A percentile compares a stretch with the other conserved stretches of the same genome.
These are phyloP conservation scores for Leishmania braziliensis DNA, from an alignment of 208 protist genomes.

Conservation along the genomic window DNA sequence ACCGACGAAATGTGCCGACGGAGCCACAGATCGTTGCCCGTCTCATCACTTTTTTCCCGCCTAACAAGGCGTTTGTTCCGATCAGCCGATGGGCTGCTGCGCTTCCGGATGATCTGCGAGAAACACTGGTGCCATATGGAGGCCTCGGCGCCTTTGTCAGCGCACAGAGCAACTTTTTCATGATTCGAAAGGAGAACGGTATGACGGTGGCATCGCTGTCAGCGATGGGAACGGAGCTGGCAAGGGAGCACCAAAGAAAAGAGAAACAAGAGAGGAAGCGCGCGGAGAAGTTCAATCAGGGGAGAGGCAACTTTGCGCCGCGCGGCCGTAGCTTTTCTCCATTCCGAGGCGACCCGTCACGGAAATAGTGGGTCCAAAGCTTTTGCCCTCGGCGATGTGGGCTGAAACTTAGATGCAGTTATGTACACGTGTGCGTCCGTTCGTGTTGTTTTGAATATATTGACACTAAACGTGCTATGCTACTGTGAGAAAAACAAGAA, in stretches of 20 bases:
- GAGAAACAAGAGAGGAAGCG: slow-evolving; percentile 45
- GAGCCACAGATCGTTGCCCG: slow-evolving; percentile 73
- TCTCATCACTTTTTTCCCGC: slow-evolving; percentile 59
- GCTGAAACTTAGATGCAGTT: neutral
- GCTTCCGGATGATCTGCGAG: slow-evolving; percentile 67
- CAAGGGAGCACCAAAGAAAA: slow-evolving; percentile 35
- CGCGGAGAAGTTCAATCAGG: slow-evolving; percentile 22
- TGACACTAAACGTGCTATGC: neutral
- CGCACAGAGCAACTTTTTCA: slow-evolving; percentile 77
- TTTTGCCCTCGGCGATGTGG: neutral
- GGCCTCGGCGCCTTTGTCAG: slow-evolving; percentile 56
- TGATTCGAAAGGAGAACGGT: slow-evolving; percentile 64
- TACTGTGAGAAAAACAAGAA: neutral
- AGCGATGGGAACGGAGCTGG: slow-evolving; percentile 54
- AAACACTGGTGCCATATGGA: slow-evolving; percentile 65
- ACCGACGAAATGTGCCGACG: slow-evolving; percentile 24
- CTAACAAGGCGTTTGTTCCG: slow-evolving; percentile 44
- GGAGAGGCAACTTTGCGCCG: slow-evolving; percentile 5
- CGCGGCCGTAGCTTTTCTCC: slow-evolving; percentile 68
- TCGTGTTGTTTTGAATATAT: neutral
- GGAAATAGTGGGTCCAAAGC: neutral
- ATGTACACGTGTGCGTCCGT: neutral
- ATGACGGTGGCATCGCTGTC: slow-evolving; percentile 61
- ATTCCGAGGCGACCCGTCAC: slow-evolving; percentile 15
- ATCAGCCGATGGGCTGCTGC: slow-evolving; percentile 54